phyloP scores from a whole-genome alignment of 192 early-diverging fungal species.

The Gamsiella multidivaricata region DNA sequence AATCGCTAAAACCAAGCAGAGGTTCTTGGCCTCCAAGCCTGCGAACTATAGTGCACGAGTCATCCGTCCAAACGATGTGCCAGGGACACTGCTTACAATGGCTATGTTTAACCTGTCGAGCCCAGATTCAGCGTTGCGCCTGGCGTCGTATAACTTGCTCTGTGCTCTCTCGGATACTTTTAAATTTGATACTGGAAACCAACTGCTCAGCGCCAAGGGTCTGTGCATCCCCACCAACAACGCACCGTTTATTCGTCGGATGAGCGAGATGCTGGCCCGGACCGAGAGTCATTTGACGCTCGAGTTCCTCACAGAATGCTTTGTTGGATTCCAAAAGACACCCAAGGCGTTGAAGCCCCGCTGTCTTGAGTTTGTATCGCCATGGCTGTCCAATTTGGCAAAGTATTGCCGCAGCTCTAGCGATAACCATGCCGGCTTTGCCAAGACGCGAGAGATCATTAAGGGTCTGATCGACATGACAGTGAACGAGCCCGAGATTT shows the following conservation, averaged over 20 bases:
- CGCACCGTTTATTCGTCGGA: conserved; percentile 81
- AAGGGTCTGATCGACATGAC: conserved; percentile 85
- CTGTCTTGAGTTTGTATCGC: conserved; percentile 89
- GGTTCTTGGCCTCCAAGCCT: conserved; percentile 76
- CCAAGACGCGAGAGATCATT: conserved; percentile 80
- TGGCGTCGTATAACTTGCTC: conserved; percentile 93
- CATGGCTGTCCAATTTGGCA: conserved; percentile 87
- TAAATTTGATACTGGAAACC: conserved; percentile 85
- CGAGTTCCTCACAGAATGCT: conserved; percentile 89
- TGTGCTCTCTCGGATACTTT: conserved; percentile 84
- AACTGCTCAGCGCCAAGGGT: conserved; percentile 80
- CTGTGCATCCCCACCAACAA: conserved; percentile 92
- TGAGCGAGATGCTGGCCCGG: conserved; percentile 84
- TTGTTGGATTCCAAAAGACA: conserved; percentile 83
- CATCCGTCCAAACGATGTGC: conserved; percentile 89
- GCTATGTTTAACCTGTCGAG: conserved; percentile 90
- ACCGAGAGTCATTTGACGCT: conserved; percentile 84
- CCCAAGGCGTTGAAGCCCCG: conserved; percentile 78
- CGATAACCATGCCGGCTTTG: conserved; percentile 62
- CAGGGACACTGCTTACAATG: conserved; percentile 92
- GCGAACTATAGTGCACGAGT: conserved; percentile 72
- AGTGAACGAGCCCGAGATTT: conserved; percentile 85
- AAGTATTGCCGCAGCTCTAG: conserved; percentile 63
- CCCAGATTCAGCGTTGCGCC: conserved; percentile 80
- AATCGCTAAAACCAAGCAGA: conserved; percentile 76